Evolutionary conservation across 768 basidiomycete species (phyloP), one percentile per base, ranked within the genome.

Genomic region (Tylopilus sp.): DNA sequence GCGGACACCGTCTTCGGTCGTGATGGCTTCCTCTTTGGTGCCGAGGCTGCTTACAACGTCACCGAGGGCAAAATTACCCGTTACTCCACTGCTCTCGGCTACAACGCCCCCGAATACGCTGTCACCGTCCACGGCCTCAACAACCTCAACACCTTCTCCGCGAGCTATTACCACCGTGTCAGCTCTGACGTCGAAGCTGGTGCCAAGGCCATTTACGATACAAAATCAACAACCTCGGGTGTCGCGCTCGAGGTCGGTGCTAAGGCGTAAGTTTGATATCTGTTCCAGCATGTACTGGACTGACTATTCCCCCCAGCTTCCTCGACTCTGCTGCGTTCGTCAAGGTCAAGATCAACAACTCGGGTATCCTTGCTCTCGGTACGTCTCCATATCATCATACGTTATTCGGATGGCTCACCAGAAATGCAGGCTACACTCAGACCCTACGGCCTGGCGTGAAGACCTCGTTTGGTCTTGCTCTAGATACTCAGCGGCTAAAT

Each of bases 281-380:
- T 48, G 30, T 38, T 14, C 1, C 17, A n/a, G 49, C 24, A 14
- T 42, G 21, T 16, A 8, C 21, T 25, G 24, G 30, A 21, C 28
- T 51, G 19, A 58, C 31, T 4, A 19, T 51, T 28, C 29, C 48
- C 31, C 40, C 41, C 51, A 89, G 85, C 44, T 86, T 85, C 76
- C 85, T 95, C 58, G 94, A 98, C 76, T 73, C 80, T 28, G 85
- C 92, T 59, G 87, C 94, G 10, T 98, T 91, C 68, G 81, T 98
- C 76, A 98, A 99, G 82, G 91, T 94, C 62, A 98, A 98, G 82
- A 95, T 98, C 78, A 98, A 98, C 85, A 96, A 95, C 77, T 71
- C 84, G 53, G 95, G 95, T 79, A 81, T 95, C 68, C 81, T 97
- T 61, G 87, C 83, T 64, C 85, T 96, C 60, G 87, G 83, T 91